phyloP scores from a whole-genome alignment of 2,329 filamentous ascomycete genomes.

The Eurotiales sp. region DNA sequence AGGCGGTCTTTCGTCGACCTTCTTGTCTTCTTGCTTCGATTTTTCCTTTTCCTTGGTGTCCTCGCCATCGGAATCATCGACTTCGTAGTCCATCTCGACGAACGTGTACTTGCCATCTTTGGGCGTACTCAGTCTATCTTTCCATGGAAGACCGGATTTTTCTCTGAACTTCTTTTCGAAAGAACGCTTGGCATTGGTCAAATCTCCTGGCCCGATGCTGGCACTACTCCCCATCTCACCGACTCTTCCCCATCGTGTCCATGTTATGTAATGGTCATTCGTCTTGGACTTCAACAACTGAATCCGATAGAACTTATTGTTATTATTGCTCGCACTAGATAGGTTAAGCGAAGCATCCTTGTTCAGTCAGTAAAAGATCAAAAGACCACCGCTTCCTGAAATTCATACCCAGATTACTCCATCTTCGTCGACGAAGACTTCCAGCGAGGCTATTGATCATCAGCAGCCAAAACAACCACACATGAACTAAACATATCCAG shows the following conservation, averaged over 20 bases:
- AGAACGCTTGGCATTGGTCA: conserved; percentile 38
- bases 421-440: conserved; percentile 63
- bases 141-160: conserved; percentile 53
- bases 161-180: conserved; percentile 58
- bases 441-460: conserved; percentile 15
- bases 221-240: conserved; percentile 50
- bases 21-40: conserved; percentile 36
- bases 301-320: conserved; percentile 79
- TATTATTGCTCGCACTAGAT: conserved; percentile 66
- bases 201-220: conserved; percentile 34
- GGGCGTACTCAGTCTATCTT: conserved; percentile 43
- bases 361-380: conserved; percentile 66
- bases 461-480: neutral
- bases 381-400: conserved; percentile 20
- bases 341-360: conserved; percentile 77
- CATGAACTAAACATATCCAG: neutral
- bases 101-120: conserved; percentile 68
- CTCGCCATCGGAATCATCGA: conserved; percentile 49
- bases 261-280: conserved; percentile 48
- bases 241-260: conserved; percentile 80
- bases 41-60: conserved; percentile 32
- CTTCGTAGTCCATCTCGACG: conserved; percentile 72
- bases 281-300: conserved; percentile 53
- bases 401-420: conserved; percentile 57
- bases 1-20: conserved; percentile 32